Evolutionary conservation across 208 protist genomes (phyloP).

Genomic region (Crithidia sp.): DNA sequence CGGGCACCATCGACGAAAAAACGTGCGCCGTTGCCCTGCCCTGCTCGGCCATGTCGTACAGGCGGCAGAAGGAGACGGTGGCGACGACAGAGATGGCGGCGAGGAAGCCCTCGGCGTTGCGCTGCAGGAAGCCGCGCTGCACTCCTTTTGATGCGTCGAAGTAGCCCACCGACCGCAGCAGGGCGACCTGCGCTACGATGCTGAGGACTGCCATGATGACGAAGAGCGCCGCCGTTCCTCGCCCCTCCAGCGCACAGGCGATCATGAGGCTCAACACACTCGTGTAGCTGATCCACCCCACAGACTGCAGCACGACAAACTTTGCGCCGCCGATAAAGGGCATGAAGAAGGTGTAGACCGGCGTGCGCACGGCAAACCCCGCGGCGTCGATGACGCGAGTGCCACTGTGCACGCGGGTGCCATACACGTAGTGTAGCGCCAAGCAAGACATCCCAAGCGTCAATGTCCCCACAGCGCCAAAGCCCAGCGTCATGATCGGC

Average conservation of each 20-base stretch:
- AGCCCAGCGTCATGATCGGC: slow-evolving; percentile 62
- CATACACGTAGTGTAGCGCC: slow-evolving; percentile 66
- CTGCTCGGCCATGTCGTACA: slow-evolving; percentile 46
- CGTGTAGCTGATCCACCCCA: slow-evolving; percentile 65
- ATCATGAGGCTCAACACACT: slow-evolving; percentile 47
- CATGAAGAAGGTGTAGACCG: slow-evolving; percentile 72
- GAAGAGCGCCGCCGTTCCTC: slow-evolving; percentile 41
- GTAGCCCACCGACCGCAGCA: slow-evolving; percentile 50
- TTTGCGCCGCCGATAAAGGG: slow-evolving; percentile 63
- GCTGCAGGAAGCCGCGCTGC: slow-evolving; percentile 40
- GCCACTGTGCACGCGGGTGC: slow-evolving; percentile 51
- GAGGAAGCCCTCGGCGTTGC: slow-evolving; percentile 75
- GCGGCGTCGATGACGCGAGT: slow-evolving; percentile 20
- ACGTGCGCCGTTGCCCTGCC: slow-evolving; percentile 32
- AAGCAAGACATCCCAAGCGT: slow-evolving; percentile 64
- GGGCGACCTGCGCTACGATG: slow-evolving; percentile 48
- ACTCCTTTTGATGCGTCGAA: slow-evolving; percentile 52
- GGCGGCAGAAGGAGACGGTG: slow-evolving; percentile 59
- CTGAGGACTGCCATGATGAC: slow-evolving; percentile 45
- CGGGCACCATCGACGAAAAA: slow-evolving; percentile 45
- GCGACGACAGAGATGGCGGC: slow-evolving; percentile 57
- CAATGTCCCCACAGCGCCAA: slow-evolving; percentile 50
- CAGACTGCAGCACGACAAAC: slow-evolving; percentile 62
- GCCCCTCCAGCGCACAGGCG: slow-evolving; percentile 46
- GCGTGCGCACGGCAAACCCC: not conserved